These are phyloP conservation scores for Petunia axillaris DNA, from an alignment of 257 asterid genomes.

Conservation along the genomic window DNA sequence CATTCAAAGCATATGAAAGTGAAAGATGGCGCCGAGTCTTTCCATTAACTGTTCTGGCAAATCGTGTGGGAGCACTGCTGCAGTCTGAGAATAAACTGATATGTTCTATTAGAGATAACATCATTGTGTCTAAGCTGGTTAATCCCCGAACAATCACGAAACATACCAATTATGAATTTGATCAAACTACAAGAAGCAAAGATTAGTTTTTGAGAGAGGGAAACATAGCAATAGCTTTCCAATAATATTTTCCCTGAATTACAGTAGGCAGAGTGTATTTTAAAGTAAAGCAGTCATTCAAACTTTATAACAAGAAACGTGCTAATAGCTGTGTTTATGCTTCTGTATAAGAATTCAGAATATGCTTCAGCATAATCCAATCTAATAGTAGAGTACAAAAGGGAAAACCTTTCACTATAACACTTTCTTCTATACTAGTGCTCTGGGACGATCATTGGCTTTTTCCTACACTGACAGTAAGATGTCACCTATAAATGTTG, in stretches of 20 bases:
- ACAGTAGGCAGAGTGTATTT: not conserved
- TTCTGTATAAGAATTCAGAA: conserved; percentile 4
- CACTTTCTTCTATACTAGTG: not conserved
- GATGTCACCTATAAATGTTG: conserved; percentile 12
- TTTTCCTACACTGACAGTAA: not conserved
- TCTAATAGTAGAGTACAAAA: not conserved
- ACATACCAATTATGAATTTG: conserved; percentile 66
- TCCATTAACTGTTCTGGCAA: conserved; percentile 61
- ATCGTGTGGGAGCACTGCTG: conserved; percentile 58
- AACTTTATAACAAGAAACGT: not conserved
- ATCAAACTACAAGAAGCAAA: conserved; percentile 26
- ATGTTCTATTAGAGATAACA: conserved; percentile 63
- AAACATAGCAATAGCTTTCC: not conserved
- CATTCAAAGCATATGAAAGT: conserved; percentile 58
- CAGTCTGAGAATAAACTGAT: conserved; percentile 64
- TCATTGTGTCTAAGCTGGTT: conserved; percentile 63
- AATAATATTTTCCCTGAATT: not conserved
- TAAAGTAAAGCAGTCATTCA: conserved; percentile 5
- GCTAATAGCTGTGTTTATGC: not conserved
- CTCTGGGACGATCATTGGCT: not conserved
- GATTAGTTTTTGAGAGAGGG: not conserved
- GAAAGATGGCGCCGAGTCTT: conserved; percentile 71
- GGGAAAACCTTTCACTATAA: not conserved
- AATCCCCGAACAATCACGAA: conserved; percentile 59
- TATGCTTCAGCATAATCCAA: not conserved